phyloP scores from a whole-genome alignment of 257 asterid species.

The Voacanga thouarsii region DNA sequence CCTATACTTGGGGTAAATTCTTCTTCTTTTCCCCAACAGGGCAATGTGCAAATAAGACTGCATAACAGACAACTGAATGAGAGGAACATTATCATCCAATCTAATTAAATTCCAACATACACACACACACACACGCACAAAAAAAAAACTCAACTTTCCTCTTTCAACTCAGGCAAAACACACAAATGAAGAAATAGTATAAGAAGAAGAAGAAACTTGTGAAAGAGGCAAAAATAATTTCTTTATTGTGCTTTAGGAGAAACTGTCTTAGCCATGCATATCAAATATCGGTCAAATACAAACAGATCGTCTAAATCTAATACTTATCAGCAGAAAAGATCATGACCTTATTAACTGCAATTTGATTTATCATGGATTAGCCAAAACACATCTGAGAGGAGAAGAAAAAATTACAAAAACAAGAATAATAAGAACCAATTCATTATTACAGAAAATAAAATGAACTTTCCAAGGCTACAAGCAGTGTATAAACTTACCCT shows the following conservation, averaged over 20 bases:
- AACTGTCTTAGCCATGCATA: background rate
- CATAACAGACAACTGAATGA: background rate
- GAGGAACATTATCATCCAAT: background rate
- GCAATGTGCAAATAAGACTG: background rate
- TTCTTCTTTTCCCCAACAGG: background rate
- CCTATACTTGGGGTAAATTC: background rate
- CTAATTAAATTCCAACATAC: background rate
- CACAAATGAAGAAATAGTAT: background rate
- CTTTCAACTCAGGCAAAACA: background rate
- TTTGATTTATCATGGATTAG: background rate
- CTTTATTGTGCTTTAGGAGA: background rate
- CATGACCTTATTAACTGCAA: background rate
- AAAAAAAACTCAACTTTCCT: background rate
- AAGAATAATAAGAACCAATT: background rate
- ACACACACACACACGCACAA: no score
- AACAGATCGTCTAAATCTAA: background rate
- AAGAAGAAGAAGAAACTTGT: background rate
- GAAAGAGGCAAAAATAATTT: background rate
- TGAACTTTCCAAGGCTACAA: background rate
- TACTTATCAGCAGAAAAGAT: background rate
- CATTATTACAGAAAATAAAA: background rate
- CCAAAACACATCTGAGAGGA: background rate
- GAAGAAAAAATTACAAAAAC: background rate
- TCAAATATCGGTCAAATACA: background rate
- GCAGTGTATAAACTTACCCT: constrained; percentile 43